Conservation (phyloP, 257 asterid genomes). For the Solanum pimpinellifolium region DNA sequence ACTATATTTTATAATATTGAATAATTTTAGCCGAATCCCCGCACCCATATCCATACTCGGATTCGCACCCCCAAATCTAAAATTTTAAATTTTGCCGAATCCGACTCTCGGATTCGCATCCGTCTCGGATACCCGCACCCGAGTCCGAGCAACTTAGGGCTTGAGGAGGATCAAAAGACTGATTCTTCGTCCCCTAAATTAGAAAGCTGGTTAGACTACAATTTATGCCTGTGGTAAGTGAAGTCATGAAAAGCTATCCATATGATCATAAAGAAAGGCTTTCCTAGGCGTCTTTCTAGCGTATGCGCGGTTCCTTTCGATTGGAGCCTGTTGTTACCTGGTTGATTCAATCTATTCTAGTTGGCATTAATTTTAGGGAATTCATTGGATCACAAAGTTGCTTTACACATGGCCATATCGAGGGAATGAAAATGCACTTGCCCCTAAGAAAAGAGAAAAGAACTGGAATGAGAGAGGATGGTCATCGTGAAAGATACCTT, state of each 20-base stretch:
- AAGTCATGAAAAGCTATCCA: neutral
- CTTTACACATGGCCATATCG: neutral
- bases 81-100: too few species aligned
- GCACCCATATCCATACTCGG: too few species aligned
- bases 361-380: neutral
- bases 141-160: too few species aligned
- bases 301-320: neutral
- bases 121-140: too few species aligned
- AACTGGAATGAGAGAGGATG: neutral
- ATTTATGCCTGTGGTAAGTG: neutral
- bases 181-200: neutral
- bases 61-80: too few species aligned
- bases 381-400: neutral
- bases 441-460: neutral
- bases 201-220: neutral
- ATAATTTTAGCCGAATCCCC: too few species aligned
- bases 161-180: neutral
- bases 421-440: neutral
- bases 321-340: neutral
- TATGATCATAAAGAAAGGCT: neutral
- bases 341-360: neutral
- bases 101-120: too few species aligned
- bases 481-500: neutral
- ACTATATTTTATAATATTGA: too few species aligned
- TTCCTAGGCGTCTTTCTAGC: neutral